Conservation (phyloP, 441 rosid genomes). For the Hura crepitans region DNA sequence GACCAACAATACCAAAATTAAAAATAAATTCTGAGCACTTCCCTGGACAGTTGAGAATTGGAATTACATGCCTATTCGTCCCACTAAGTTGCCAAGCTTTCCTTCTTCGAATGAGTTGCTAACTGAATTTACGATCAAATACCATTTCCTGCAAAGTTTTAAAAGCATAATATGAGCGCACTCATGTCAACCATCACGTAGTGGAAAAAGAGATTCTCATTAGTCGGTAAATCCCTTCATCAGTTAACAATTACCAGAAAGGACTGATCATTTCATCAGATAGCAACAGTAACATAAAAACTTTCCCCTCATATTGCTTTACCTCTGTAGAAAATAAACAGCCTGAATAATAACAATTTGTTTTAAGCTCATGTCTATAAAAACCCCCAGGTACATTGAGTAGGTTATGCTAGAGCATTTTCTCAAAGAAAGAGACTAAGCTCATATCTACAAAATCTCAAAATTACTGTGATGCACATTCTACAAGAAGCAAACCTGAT, state of each 20-base stretch:
- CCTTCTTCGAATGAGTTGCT: constrained; percentile 26
- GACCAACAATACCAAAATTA: constrained; percentile 24
- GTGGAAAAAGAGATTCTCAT: neutral
- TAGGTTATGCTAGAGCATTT: neutral
- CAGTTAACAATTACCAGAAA: neutral
- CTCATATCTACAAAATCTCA: neutral
- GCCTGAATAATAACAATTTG: neutral
- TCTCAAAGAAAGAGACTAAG: neutral
- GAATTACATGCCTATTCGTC: constrained; percentile 24
- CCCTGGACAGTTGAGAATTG: constrained; percentile 15
- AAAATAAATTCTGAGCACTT: constrained; percentile 19
- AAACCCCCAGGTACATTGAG: neutral
- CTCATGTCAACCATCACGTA: neutral
- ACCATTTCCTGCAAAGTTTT: constrained; percentile 41
- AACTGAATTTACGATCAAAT: constrained; percentile 36
- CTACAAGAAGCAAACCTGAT: constrained; percentile 50
- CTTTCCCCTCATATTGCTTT: neutral
- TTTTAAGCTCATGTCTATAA: too few species aligned
- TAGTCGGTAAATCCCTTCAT: neutral
- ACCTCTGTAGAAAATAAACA: neutral
- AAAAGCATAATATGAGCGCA: neutral
- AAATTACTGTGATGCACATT: neutral
- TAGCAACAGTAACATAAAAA: neutral
- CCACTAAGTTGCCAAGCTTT: constrained; percentile 23
- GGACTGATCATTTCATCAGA: neutral